Conservation (phyloP, 371 early-diverging fungal genomes). For the Lichtheimia hyalospora region DNA sequence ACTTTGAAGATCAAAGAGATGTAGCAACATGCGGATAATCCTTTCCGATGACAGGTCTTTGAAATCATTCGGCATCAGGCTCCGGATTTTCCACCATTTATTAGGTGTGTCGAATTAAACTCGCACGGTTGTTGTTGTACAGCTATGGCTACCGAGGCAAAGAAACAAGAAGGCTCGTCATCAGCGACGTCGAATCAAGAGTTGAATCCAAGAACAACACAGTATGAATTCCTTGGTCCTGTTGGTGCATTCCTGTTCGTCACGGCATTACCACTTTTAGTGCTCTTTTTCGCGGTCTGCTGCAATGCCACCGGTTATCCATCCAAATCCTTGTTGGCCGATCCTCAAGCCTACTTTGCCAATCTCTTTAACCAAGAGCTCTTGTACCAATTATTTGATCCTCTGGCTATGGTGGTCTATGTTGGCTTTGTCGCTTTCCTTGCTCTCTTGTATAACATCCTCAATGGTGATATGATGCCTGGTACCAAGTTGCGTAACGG, state of each 20-base stretch:
- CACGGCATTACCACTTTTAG: conserved; percentile 59
- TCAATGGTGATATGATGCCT: conserved; percentile 67
- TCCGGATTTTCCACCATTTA: no score
- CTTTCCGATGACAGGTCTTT: no score
- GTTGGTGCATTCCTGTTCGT: conserved; percentile 73
- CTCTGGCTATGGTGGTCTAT: conserved; percentile 60
- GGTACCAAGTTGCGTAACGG: conserved; percentile 78
- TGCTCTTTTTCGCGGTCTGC: conserved; percentile 44
- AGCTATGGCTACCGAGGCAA: neutral
- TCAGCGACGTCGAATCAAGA: conserved; percentile 10
- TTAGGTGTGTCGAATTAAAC: no score
- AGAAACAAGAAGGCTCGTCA: neutral
- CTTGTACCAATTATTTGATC: conserved; percentile 34
- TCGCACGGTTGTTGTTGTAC: neutral
- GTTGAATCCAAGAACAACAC: conserved; percentile 55
- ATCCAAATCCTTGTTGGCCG: conserved; percentile 27
- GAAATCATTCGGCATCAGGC: no score
- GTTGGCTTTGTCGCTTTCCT: conserved; percentile 70
- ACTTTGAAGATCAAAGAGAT: no score
- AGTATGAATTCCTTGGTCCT: conserved; percentile 84
- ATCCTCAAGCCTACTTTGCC: conserved; percentile 17
- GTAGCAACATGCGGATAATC: no score
- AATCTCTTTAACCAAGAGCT: conserved; percentile 20
- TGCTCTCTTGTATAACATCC: conserved; percentile 58
- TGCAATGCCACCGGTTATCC: conserved; percentile 47